Percentiles rank a stretch among this genome's conserved stretches.
Evolutionary conservation across 768 basidiomycete species (phyloP).

Genomic region (Lentinula aciculospora): DNA sequence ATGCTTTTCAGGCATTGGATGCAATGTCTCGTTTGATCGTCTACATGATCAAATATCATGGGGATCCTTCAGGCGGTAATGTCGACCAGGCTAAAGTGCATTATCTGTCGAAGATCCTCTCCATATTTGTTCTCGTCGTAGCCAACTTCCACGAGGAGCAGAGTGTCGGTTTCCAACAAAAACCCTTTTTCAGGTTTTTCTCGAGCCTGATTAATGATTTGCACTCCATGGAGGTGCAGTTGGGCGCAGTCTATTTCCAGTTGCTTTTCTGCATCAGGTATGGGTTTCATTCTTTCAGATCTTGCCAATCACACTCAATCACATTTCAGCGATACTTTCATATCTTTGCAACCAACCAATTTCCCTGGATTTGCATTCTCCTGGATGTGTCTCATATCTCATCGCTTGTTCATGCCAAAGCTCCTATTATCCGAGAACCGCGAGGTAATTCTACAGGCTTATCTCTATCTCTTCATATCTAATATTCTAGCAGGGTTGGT

Average conservation of each 20-base stretch:
- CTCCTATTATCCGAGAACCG: constrained; percentile 81
- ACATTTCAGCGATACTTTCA: constrained; percentile 77
- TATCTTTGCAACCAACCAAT: constrained; percentile 91
- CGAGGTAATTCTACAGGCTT: constrained; percentile 48
- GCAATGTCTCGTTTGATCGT: constrained; percentile 93
- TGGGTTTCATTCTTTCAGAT: constrained; percentile 10
- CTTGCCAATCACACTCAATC: constrained; percentile 9
- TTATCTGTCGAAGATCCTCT: constrained; percentile 94
- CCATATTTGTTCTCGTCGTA: constrained; percentile 93
- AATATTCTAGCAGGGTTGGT: constrained; percentile 63
- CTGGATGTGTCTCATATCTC: constrained; percentile 95
- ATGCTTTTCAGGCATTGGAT: constrained; percentile 89
- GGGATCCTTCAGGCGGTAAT: constrained; percentile 88
- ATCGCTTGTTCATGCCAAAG: constrained; percentile 97
- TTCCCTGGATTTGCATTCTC: constrained; percentile 99
- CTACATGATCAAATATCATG: constrained; percentile 99
- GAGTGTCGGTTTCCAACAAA: constrained; percentile 86
- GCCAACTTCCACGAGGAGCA: constrained; percentile 95
- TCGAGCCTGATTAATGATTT: constrained; percentile 93
- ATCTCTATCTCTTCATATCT: not conserved
- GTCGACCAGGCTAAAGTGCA: constrained; percentile 95
- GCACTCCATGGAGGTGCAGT: constrained; percentile 75
- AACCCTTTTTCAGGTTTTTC: constrained; percentile 98
- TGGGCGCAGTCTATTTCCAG: constrained; percentile 89
- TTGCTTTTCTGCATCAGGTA: constrained; percentile 85